Evolutionary conservation across 169 alveolate species (phyloP).

Genomic region (Eimeria necatrix): DNA sequence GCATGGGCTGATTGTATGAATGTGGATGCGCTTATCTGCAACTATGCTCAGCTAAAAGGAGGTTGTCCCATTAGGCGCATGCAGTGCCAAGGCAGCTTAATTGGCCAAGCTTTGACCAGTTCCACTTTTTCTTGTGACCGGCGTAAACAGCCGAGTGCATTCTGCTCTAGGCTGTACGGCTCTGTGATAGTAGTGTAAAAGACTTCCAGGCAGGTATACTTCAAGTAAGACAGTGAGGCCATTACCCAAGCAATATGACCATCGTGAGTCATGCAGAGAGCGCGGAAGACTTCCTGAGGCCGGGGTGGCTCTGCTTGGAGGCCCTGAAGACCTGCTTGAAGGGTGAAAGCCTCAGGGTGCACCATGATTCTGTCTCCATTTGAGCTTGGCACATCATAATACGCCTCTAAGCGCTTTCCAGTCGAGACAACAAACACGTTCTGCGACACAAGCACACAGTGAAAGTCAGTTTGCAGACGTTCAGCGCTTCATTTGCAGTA

Average conservation of each 20-base stretch:
- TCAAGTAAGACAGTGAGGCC: background rate
- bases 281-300: conserved; percentile 81
- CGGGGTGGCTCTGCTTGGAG: conserved; percentile 36
- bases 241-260: conserved; percentile 83
- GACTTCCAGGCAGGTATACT: background rate
- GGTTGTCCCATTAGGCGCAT: no score
- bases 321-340: conserved; percentile 61
- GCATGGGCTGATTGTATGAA: background rate
- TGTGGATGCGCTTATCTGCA: background rate
- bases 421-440: conserved; percentile 79
- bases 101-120: no score
- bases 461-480: no score
- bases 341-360: conserved; percentile 79
- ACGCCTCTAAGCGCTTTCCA: conserved; percentile 81
- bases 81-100: no score
- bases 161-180: no score
- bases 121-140: no score
- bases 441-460: background rate
- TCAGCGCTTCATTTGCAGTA: no score
- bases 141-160: no score
- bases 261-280: conserved; percentile 82
- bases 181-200: no score
- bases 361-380: conserved; percentile 77
- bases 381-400: conserved; percentile 81
- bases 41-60: background rate